Conservation (phyloP, 345 rosid species). For the Psidium friedrichsthalianum region DNA sequence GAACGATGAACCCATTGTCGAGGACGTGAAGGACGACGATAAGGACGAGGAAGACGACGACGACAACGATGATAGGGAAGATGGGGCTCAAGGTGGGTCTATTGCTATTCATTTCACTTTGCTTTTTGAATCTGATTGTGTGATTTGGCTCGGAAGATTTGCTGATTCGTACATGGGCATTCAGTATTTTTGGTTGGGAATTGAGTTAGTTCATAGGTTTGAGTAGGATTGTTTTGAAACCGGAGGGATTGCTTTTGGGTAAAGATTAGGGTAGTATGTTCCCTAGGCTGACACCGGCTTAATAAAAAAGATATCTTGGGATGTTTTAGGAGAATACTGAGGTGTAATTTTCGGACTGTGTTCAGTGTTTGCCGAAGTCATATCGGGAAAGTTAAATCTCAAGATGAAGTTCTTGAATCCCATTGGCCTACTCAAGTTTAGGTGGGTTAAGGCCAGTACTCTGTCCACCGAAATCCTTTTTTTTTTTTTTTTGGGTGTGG, state of each 20-base stretch:
- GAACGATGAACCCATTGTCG: constrained; percentile 48
- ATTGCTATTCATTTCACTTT: background rate
- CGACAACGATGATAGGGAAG: constrained; percentile 55
- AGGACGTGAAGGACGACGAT: constrained; percentile 66
- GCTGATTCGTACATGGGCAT: background rate
- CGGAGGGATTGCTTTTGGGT: background rate
- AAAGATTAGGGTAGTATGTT: too few relatives aligned
- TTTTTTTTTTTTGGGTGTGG: background rate
- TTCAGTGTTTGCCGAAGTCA: background rate
- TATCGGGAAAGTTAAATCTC: background rate
- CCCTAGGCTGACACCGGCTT: too few relatives aligned
- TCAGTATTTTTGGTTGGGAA: background rate
- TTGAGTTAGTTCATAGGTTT: background rate
- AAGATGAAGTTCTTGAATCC: background rate
- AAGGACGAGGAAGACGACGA: constrained; percentile 55
- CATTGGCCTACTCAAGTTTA: background rate
- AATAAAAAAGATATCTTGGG: too few relatives aligned
- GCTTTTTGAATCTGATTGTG: background rate
- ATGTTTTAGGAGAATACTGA: background rate
- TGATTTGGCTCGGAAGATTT: background rate
- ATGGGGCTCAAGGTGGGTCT: constrained; percentile 39
- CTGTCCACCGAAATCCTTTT: background rate
- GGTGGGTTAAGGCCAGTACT: background rate
- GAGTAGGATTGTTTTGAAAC: background rate
- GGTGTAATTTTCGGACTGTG: background rate